Base-by-base conservation (phyloP, 139 green algal species). In the Astrephomene gubernaculifera region DNA sequence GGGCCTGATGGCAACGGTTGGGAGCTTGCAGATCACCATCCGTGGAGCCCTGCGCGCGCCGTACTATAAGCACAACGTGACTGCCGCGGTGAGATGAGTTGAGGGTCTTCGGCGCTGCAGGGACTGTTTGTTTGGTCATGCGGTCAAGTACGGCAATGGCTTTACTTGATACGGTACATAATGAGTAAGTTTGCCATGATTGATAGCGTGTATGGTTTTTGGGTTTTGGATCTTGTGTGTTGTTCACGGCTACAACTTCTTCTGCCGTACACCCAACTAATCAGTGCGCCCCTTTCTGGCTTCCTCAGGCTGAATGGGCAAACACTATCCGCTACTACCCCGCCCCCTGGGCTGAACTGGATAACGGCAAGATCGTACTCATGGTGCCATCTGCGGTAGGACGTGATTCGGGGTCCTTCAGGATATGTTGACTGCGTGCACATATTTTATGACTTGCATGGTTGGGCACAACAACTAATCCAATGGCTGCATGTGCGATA, bases 261-360 rank as follows among this genome's bases (percentile, higher is more conserved):
- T 17, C 49, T 57, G 49, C 17, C 12, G 49, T 17, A 25, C 17
- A 17, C 49, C 12, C 49, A 17, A 57, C 49, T 17, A 17, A 25
- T 12, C 49, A 12, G 49, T 17, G 49, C 49, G 14, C 14, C 49
- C 49, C 49, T 57, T 25, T 57, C 12, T 57, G 14, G 49, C 12
- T 33, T n/a, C n/a, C n/a, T 31, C 72, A 81, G 72, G 22, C 33
- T 1, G 4, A 27, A 14, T 81, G 72, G 72, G 27, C n/a, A 0
- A n/a, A 24, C 57, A 82, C 75, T 27, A 6, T 72, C 1, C 75
- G 75, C 4, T 61, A 31, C 38, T 43, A 82, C 57, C 57, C 75
- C 29, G 75, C 19, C 7, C 57, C 75, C 39, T 82, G 75, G 75
- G 75, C 75, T 19, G 75, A 82, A 57, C 75, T 82, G 75, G 75